These are phyloP conservation scores for Coemansia sp. DNA, from an alignment of 192 early-diverging fungal genomes.

Conservation along the genomic window DNA sequence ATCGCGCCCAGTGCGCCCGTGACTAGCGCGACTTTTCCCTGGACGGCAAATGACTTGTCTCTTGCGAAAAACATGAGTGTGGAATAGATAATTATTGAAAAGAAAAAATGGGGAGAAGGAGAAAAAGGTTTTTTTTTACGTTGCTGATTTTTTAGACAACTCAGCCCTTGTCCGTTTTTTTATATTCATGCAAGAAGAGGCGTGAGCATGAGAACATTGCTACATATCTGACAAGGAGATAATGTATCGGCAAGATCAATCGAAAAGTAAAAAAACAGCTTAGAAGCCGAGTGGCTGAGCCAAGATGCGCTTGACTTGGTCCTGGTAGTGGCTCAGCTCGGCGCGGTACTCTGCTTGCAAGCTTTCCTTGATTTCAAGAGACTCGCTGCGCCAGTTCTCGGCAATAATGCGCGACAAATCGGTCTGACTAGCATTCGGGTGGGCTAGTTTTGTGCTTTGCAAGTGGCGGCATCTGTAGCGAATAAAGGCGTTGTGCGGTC, in stretches of 20 bases:
- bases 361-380: constrained; percentile 8
- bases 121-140: not conserved
- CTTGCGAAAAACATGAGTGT: not conserved
- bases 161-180: no score
- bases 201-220: no score
- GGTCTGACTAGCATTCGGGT: constrained; percentile 17
- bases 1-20: constrained; percentile 29
- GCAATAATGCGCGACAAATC: constrained; percentile 31
- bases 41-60: not conserved
- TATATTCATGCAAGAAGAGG: not conserved
- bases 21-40: constrained; percentile 28
- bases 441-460: constrained; percentile 4
- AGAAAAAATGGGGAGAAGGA: not conserved
- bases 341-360: constrained; percentile 17
- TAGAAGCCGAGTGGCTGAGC: not conserved
- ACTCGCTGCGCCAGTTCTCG: constrained; percentile 30
- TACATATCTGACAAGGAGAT: no score
- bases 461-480: constrained; percentile 27
- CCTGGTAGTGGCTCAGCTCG: constrained; percentile 21
- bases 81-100: not conserved
- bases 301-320: not conserved
- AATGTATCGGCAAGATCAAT: not conserved
- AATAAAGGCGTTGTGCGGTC: constrained; percentile 34
- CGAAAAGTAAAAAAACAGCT: no score
- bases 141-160: not conserved